Conservation (phyloP, 108 stramenopile genomes). For the Fistulifera pelliculosa region DNA sequence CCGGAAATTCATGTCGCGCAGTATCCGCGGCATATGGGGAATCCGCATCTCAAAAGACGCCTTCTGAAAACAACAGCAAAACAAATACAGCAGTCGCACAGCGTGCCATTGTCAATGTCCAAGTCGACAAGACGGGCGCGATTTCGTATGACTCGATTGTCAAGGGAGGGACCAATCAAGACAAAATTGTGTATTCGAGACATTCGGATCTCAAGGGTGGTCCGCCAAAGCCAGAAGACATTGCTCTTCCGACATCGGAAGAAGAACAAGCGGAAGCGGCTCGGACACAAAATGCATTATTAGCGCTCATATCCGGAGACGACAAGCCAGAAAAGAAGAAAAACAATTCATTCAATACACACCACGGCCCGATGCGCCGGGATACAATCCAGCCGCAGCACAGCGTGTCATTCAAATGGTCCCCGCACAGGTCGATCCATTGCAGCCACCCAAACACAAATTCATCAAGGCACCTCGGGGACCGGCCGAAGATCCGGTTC, state of each 20-base stretch:
- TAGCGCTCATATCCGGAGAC: constrained; percentile 71
- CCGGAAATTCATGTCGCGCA: constrained; percentile 99
- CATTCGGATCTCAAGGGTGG: constrained; percentile 77
- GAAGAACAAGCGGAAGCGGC: constrained; percentile 80
- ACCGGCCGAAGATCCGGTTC: constrained; percentile 87
- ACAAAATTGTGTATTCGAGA: constrained; percentile 80
- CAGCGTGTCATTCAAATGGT: constrained; percentile 98
- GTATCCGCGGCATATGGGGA: constrained; percentile 97
- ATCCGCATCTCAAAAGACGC: constrained; percentile 49
- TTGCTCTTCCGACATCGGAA: constrained; percentile 83
- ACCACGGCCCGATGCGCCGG: constrained; percentile 95
- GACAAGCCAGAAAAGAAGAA: constrained; percentile 78
- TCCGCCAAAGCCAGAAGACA: constrained; percentile 54
- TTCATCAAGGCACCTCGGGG: constrained; percentile 93
- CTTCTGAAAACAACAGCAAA: constrained; percentile 3
- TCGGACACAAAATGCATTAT: constrained; percentile 84
- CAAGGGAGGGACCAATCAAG: constrained; percentile 85
- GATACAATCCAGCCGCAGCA: constrained; percentile 85
- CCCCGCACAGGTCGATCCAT: constrained; percentile 94
- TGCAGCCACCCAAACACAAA: constrained; percentile 99
- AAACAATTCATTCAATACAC: constrained; percentile 95
- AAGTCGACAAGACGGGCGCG: constrained; percentile 81
- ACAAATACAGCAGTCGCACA: constrained; percentile 10
- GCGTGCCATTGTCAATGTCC: constrained; percentile 81
- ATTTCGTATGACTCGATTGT: constrained; percentile 94